phyloP scores from a whole-genome alignment of 1,284 basidiomycete species.

The Anthracocystis setariae region DNA sequence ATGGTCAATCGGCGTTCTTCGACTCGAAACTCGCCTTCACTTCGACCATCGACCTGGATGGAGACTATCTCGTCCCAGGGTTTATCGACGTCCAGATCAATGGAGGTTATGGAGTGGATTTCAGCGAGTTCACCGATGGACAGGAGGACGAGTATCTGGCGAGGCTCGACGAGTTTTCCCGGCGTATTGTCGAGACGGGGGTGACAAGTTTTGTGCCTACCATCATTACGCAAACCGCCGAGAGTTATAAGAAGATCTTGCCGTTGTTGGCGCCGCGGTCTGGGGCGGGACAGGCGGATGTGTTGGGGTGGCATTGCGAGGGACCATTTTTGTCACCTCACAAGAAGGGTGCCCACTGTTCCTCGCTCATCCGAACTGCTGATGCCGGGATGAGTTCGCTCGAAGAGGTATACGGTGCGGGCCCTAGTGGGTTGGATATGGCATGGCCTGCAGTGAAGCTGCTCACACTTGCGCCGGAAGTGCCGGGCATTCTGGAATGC shows the following conservation, averaged over 20 bases:
- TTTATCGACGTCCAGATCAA: conserved; percentile 84
- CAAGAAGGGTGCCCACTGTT: conserved; percentile 79
- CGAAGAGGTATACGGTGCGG: conserved; percentile 44
- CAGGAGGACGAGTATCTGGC: conserved; percentile 63
- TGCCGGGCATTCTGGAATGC: conserved; percentile 80
- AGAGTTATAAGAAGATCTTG: conserved; percentile 69
- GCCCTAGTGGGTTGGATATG: conserved; percentile 70
- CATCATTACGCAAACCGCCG: conserved; percentile 30
- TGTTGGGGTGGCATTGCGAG: conserved; percentile 86
- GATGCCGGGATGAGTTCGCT: conserved; percentile 63
- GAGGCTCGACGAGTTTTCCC: conserved; percentile 77
- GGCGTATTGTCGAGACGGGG: conserved; percentile 83
- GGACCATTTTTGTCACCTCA: conserved; percentile 85
- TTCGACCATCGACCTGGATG: conserved; percentile 28
- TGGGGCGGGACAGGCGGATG: conserved; percentile 71
- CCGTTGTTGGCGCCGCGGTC: conserved; percentile 70
- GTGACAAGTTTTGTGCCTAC: conserved; percentile 78
- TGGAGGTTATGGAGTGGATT: conserved; percentile 89
- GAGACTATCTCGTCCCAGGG: conserved; percentile 73
- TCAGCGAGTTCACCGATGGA: conserved; percentile 73
- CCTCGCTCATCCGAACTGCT: conserved; percentile 74
- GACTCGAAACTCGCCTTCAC: conserved; percentile 12
- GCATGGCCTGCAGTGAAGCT: conserved; percentile 73
- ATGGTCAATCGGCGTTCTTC: conserved; percentile 42
- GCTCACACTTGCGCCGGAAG: conserved; percentile 86